Percentiles rank a stretch among this genome's conserved stretches.
Evolutionary conservation across 2,329 filamentous ascomycete species (phyloP).

Genomic region (Gaeumannomyces sp.): DNA sequence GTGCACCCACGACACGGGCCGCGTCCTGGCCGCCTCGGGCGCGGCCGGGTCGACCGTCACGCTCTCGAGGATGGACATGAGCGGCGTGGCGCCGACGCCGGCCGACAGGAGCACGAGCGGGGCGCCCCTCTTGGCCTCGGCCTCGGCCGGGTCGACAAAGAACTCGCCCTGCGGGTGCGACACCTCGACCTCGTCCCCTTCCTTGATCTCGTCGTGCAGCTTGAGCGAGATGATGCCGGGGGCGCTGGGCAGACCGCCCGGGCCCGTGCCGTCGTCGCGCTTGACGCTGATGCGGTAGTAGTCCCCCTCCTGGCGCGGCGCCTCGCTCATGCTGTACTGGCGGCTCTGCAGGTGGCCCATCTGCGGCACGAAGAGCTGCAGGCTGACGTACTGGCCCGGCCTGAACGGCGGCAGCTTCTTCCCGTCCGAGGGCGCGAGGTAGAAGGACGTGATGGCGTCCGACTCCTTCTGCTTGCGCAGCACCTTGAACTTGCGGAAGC

Average conservation of each 20-base stretch:
- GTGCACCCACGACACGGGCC: conserved; percentile 59
- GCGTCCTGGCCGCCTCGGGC: conserved; percentile 20
- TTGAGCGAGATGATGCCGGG: conserved; percentile 47
- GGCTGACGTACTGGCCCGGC: conserved; percentile 68
- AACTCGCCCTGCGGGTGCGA: conserved; percentile 56
- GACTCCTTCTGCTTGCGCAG: conserved; percentile 54
- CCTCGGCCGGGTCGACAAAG: conserved; percentile 45
- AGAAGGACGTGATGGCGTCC: conserved; percentile 59
- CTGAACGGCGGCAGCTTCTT: conserved; percentile 50
- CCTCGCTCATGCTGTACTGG: conserved; percentile 70
- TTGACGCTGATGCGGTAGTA: conserved; percentile 73
- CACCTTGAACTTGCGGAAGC: conserved; percentile 50
- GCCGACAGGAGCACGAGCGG: conserved; percentile 62
- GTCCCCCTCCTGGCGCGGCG: conserved; percentile 36
- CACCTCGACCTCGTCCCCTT: conserved; percentile 48
- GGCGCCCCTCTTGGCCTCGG: conserved; percentile 28
- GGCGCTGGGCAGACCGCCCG: conserved; percentile 22
- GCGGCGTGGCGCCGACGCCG: conserved; percentile 62
- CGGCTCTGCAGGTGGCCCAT: conserved; percentile 62
- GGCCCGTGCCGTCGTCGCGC: conserved; percentile 40
- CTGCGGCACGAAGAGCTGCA: conserved; percentile 55
- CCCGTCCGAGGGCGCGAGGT: conserved; percentile 59
- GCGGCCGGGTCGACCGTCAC: conserved; percentile 25
- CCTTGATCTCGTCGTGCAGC: conserved; percentile 40
- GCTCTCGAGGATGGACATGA: conserved; percentile 59